A percentile compares a stretch with the other conserved stretches of the same genome.
Evolutionary conservation across 2,329 filamentous ascomycete genomes (phyloP).

Genomic region (Paracoccidioides brasiliensis): DNA sequence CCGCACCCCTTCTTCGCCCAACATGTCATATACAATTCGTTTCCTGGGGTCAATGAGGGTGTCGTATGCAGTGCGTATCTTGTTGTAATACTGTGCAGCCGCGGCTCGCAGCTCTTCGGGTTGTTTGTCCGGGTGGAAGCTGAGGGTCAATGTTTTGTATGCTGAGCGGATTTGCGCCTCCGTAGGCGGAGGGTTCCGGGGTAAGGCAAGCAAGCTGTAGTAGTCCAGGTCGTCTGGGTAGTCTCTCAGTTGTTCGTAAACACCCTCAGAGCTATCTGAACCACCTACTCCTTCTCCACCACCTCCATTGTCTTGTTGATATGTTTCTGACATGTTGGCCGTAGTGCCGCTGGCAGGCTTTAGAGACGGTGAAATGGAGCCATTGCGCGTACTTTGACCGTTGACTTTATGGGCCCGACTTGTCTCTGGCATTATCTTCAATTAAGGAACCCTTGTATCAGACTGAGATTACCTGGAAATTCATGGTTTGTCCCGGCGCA

Average conservation of each 20-base stretch:
- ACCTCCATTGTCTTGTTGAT: neutral
- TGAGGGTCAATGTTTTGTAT: conserved; percentile 31
- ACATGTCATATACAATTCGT: conserved; percentile 30
- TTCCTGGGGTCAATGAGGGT: conserved; percentile 30
- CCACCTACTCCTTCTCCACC: neutral
- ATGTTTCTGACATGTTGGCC: neutral
- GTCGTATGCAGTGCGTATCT: conserved; percentile 30
- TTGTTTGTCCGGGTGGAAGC: conserved; percentile 36
- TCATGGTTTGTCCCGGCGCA: neutral
- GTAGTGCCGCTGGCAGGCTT: neutral
- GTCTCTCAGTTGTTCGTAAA: conserved; percentile 7
- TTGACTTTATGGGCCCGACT: neutral
- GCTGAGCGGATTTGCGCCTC: conserved; percentile 31
- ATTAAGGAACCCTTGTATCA: neutral
- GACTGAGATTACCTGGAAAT: neutral
- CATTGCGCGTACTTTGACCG: neutral
- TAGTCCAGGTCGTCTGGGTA: conserved; percentile 21
- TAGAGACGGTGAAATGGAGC: neutral
- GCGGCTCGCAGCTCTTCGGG: conserved; percentile 25
- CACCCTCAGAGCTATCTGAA: neutral
- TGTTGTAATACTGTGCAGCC: conserved; percentile 26
- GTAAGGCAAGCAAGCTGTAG: conserved; percentile 30
- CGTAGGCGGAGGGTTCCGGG: conserved; percentile 27
- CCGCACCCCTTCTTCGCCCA: conserved; percentile 29
- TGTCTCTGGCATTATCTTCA: neutral